Evolutionary conservation across 208 protist genomes (phyloP).

Genomic region (Crithidia brevicula): DNA sequence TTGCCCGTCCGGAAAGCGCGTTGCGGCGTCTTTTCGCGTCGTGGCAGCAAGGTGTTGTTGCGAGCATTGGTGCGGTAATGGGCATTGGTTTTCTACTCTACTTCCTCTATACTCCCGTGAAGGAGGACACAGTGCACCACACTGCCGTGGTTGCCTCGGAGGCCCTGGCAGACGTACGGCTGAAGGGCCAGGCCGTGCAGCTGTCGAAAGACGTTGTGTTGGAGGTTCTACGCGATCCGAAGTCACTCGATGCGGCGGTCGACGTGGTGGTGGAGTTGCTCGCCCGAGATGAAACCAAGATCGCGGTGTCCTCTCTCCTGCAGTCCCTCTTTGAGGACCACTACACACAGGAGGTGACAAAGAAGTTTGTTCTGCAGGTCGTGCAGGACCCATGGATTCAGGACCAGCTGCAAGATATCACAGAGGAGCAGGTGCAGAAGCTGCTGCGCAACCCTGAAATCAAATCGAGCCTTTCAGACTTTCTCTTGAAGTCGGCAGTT

Average conservation of each 20-base stretch:
- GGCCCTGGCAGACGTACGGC: constrained; percentile 66
- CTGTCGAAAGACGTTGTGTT: constrained; percentile 87
- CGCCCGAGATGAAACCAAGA: constrained; percentile 73
- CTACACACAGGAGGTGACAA: constrained; percentile 92
- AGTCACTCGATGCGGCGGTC: constrained; percentile 69
- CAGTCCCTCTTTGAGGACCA: constrained; percentile 89
- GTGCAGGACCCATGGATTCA: constrained; percentile 86
- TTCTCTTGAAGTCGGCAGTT: constrained; percentile 59
- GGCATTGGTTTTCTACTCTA: constrained; percentile 81
- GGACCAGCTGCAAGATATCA: constrained; percentile 81
- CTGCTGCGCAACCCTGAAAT: constrained; percentile 65
- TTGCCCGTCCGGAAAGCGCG: constrained; percentile 13
- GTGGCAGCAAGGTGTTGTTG: constrained; percentile 90
- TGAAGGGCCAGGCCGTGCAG: constrained; percentile 70
- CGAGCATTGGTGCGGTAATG: constrained; percentile 85
- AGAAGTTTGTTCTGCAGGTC: constrained; percentile 89
- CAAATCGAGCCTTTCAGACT: constrained; percentile 56
- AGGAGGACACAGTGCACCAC: constrained; percentile 91
- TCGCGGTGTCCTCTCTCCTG: constrained; percentile 82
- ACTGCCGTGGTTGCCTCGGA: constrained; percentile 87
- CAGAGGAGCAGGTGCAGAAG: constrained; percentile 69
- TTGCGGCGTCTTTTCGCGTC: constrained; percentile 63
- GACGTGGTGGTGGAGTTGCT: constrained; percentile 71
- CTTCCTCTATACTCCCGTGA: constrained; percentile 84
- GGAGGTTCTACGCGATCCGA: constrained; percentile 69